Conservation (phyloP, 2,329 filamentous ascomycete species). For the Alternaria gaisen region DNA sequence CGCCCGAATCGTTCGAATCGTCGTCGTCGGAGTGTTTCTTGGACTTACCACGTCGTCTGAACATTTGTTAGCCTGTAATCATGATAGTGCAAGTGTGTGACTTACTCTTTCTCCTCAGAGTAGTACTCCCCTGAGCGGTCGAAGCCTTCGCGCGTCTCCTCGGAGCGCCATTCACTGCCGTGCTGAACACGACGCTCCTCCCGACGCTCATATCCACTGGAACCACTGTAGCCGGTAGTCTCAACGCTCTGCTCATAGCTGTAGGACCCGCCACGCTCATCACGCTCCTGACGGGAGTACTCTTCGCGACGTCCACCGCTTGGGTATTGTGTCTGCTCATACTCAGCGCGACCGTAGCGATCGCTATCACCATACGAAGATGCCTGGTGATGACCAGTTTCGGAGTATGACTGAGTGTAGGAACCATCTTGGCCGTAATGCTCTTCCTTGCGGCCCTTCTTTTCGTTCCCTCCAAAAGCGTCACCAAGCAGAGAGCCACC, state of each 20-base stretch:
- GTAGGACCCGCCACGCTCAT: constrained; percentile 57
- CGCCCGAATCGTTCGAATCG: constrained; percentile 35
- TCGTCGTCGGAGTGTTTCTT: constrained; percentile 54
- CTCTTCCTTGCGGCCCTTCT: constrained; percentile 62
- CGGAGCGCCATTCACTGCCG: constrained; percentile 51
- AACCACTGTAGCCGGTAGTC: constrained; percentile 56
- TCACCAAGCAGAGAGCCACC: constrained; percentile 71
- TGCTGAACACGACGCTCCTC: constrained; percentile 64
- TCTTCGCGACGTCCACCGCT: constrained; percentile 67
- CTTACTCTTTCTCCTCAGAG: constrained; percentile 53
- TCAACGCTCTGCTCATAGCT: constrained; percentile 69
- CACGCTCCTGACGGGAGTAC: constrained; percentile 68
- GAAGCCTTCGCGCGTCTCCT: constrained; percentile 49
- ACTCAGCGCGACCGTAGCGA: constrained; percentile 69
- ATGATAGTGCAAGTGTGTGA: not conserved
- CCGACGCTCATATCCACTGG: constrained; percentile 67
- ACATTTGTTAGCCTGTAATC: constrained; percentile 18
- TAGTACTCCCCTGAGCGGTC: constrained; percentile 52
- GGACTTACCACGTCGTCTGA: constrained; percentile 48
- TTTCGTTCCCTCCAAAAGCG: constrained; percentile 63
- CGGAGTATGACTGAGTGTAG: constrained; percentile 67
- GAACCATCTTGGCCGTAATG: constrained; percentile 68
- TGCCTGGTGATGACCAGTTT: constrained; percentile 65
- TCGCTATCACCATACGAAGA: constrained; percentile 50
- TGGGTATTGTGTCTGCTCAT: constrained; percentile 66